Percentiles rank a stretch among this genome's conserved stretches.
phyloP scores from a whole-genome alignment of 2,329 filamentous ascomycete species.

The Pyrenochaeta sp. region DNA sequence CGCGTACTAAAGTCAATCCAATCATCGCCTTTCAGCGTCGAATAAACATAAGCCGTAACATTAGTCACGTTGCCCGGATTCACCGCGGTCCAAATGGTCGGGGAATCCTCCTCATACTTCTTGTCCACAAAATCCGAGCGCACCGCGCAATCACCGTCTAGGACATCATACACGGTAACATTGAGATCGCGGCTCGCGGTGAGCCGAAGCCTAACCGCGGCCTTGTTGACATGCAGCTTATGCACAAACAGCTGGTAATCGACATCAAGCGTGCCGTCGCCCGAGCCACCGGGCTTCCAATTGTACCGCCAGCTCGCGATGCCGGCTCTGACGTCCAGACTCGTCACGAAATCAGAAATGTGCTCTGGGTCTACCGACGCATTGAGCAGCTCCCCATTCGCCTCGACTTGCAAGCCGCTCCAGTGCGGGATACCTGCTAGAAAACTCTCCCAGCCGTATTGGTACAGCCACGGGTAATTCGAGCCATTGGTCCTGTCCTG shows the following conservation, averaged over 20 bases:
- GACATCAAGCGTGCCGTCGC: conserved; percentile 61
- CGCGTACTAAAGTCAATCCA: conserved; percentile 53
- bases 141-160: conserved; percentile 74
- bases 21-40: conserved; percentile 58
- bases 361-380: conserved; percentile 65
- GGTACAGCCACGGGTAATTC: conserved; percentile 73
- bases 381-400: conserved; percentile 63
- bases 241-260: conserved; percentile 72
- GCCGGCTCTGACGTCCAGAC: conserved; percentile 69
- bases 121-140: conserved; percentile 67
- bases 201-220: conserved; percentile 66
- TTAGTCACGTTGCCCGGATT: conserved; percentile 67
- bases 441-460: conserved; percentile 74
- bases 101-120: conserved; percentile 58
- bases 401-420: conserved; percentile 66
- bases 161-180: conserved; percentile 68
- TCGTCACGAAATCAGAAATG: conserved; percentile 67
- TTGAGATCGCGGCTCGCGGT: conserved; percentile 61
- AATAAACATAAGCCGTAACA: conserved; percentile 68
- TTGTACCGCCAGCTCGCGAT: conserved; percentile 69
- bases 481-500: conserved; percentile 66
- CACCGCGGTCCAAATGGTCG: conserved; percentile 70
- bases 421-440: conserved; percentile 76
- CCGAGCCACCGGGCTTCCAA: conserved; percentile 63
- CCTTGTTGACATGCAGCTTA: conserved; percentile 68